Percentiles rank a stretch among this genome's conserved stretches.
Conservation (phyloP, 805 yeast species). For the Spencermartinsiella europaea region DNA sequence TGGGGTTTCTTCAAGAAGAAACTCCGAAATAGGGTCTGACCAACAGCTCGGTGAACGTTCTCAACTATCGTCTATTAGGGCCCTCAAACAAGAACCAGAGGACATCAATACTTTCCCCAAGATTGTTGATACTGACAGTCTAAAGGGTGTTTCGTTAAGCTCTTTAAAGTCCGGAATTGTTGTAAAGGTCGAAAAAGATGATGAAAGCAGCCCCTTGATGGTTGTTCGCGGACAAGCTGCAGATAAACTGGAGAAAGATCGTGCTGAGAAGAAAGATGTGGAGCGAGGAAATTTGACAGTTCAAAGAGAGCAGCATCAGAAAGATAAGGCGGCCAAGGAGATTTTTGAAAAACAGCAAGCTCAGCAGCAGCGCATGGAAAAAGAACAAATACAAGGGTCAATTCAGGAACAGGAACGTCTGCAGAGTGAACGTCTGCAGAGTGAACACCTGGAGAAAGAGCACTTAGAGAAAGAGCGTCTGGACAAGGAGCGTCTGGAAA, state of each 20-base stretch:
- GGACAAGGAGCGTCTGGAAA: slow-evolving; percentile 11
- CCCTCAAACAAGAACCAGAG: not conserved
- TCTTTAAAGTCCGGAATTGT: not conserved
- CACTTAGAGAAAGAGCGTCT: slow-evolving; percentile 7
- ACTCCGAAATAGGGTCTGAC: not conserved
- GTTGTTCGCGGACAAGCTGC: not conserved
- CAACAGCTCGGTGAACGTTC: not conserved
- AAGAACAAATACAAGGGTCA: not conserved
- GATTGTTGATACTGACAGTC: not conserved
- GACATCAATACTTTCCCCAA: not conserved
- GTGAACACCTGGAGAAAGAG: slow-evolving; percentile 2
- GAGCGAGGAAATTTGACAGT: not conserved
- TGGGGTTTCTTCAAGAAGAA: not conserved
- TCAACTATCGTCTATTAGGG: not conserved
- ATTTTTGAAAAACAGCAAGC: not conserved
- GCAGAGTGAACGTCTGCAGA: not conserved
- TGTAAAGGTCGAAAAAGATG: not conserved
- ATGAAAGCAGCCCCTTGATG: not conserved
- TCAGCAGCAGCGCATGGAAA: not conserved
- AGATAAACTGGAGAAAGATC: slow-evolving; percentile 1
- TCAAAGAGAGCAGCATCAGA: not conserved
- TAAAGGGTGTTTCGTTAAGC: not conserved
- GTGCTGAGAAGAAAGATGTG: not conserved
- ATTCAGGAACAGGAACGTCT: not conserved
- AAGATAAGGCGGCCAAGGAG: not conserved